Evolutionary conservation across 768 basidiomycete species (phyloP), one percentile per base, ranked within the genome.

Genomic region (Boletellus emodensis): DNA sequence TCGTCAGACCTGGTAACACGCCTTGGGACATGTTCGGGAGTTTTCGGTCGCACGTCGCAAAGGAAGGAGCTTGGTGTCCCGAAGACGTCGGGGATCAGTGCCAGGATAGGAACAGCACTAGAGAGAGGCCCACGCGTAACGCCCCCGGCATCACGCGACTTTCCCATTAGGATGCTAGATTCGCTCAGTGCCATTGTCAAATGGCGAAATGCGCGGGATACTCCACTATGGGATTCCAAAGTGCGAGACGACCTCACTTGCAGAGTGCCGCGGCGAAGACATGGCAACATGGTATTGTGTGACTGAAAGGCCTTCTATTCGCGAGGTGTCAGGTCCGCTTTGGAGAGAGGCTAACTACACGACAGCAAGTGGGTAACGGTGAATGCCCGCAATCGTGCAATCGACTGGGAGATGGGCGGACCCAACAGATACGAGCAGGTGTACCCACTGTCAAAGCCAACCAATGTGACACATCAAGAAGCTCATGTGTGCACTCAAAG

Each of bases 401-500:
- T 30, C 30, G 24, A 26, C 6, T 30, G 11, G 30, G 30, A 9
- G 30, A 30, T 7, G 30, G 30, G 11, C 5, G 15, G 14, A 14
- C 20, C 20, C 26, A 11, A 46, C 12, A 46, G 26, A 28, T 18
- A 8, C 36, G 12, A 18, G 17, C 13, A 5, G 38, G 35, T 18
- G 37, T 2, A 17, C 6, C 24, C 24, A n/a, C 13, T 13, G n/a
- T 15, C 36, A 18, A 38, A 38, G 37, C 37, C n/a, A 18, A 6
- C 33, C 32, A 22, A 32, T 6, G 15, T 15, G 37, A 12, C 17
- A 34, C 8, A 26, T 26, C 18, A n/a, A 20, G 35, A 46, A 15
- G 24, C 5, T 47, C 50, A 17, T 55, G 38, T 41, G 42, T 26
- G 39, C 34, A 53, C 46, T 54, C 42, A 44, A 40, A 47, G 24